Conservation (phyloP, 176 grass and related monocot species). For the Carex littledalei region DNA sequence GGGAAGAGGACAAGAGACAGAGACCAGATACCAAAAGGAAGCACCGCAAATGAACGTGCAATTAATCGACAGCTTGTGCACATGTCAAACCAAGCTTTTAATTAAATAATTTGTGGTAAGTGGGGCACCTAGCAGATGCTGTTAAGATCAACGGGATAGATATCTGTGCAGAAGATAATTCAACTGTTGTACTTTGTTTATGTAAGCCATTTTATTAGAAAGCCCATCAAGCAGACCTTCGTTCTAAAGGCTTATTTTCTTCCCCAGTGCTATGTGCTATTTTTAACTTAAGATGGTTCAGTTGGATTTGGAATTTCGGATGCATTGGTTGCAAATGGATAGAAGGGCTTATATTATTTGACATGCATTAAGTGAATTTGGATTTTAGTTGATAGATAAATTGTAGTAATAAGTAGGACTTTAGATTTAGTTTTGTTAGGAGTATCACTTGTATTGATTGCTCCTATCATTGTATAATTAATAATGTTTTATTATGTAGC, state of each 20-base stretch:
- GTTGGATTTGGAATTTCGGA: constrained; percentile 12
- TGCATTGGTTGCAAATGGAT: too few species aligned
- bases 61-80: not conserved
- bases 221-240: not conserved
- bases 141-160: not conserved
- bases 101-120: not conserved
- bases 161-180: not conserved
- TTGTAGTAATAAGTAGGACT: too few species aligned
- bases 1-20: constrained; percentile 83
- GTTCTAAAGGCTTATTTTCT: not conserved
- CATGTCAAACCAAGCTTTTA: not conserved
- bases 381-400: too few species aligned
- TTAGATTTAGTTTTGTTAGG: too few species aligned
- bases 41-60: constrained; percentile 61
- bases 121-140: not conserved
- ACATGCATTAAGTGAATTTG: too few species aligned
- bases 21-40: constrained; percentile 91
- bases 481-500: not conserved
- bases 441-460: not conserved
- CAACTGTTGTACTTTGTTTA: not conserved
- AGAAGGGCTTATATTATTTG: too few species aligned
- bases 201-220: not conserved
- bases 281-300: not conserved
- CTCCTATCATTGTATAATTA: not conserved
- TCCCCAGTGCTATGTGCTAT: not conserved